Evolutionary conservation across 1,284 basidiomycete genomes (phyloP), one percentile per base, ranked within the genome.

Genomic region (Cutaneotrichosporon curvatum): DNA sequence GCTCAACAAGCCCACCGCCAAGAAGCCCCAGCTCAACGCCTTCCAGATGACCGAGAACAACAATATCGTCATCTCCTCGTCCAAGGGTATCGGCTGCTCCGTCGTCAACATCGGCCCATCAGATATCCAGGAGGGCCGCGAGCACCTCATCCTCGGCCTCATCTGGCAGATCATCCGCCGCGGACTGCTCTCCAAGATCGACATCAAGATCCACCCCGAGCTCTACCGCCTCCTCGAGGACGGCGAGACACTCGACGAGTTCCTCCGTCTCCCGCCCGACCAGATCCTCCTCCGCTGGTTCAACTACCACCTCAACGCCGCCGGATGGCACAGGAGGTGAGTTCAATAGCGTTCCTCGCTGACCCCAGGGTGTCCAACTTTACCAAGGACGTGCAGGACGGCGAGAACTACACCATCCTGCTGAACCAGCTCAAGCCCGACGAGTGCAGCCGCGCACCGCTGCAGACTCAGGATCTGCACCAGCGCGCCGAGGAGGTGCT

Each of bases 1-100:
- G 4, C 78, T 98, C 59, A 98, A 98, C 78, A 91, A 86, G 69
- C 80, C 87, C 1, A 78, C 79, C 2, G 61, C 78, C 5, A 75
- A 75, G 57, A 65, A 65, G 25, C 65, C 55, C 60, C 81, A 81
- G 18, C 80, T 92, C 49, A 96, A 90, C 67, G 86, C 87, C 0
- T 98, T 98, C 81, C 91, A 97, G 67, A 96, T 96, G 70, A 97
- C 94, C 0, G 94, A 98, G 72, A 98, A 98, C 78, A 97, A 98
- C 78, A 98, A 97, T 74, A 94, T 98, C 61, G 94, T 98, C 67
- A 96, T 98, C 73, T 87, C 88, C 10, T 98, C 95, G 28, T 83
- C 94, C 36, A 94, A 96, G 73, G 94, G 87, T 70, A 97, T 98
- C 58, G 94, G 94, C 31, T 96, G 95, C 70, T 92, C 87, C 8